These are phyloP conservation scores for Jatropha podagrica DNA, from an alignment of 441 rosid species.

Conservation along the genomic window DNA sequence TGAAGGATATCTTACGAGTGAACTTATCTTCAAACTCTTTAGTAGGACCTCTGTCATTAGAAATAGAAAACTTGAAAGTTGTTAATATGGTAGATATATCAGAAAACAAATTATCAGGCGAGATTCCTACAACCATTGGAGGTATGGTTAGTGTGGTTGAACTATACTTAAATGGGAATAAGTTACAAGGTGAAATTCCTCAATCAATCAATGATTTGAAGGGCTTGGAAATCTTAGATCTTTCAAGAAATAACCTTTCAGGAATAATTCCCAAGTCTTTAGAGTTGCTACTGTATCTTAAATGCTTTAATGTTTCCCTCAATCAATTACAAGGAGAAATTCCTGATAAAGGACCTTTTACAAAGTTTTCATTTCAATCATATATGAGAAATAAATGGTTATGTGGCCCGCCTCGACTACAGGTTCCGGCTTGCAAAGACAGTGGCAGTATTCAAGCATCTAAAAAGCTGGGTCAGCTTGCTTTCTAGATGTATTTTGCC, in stretches of 20 bases:
- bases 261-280: constrained; percentile 19
- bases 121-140: constrained; percentile 21
- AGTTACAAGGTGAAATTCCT: constrained; percentile 19
- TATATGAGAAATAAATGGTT: constrained; percentile 16
- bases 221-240: constrained; percentile 13
- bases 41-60: constrained; percentile 4
- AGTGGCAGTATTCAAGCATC: too few species aligned
- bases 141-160: not conserved
- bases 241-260: constrained; percentile 8
- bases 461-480: not conserved
- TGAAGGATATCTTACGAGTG: not conserved
- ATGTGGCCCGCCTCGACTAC: not conserved
- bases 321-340: constrained; percentile 21
- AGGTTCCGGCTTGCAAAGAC: constrained; percentile 12
- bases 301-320: constrained; percentile 14
- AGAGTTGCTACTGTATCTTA: not conserved
- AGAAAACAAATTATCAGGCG: constrained; percentile 9
- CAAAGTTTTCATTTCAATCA: constrained; percentile 7
- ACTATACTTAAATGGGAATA: constrained; percentile 12
- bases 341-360: constrained; percentile 19
- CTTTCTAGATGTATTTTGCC: constrained; percentile 14
- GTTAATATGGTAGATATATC: constrained; percentile 1
- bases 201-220: not conserved
- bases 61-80: not conserved
- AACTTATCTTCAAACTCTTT: constrained; percentile 12